A percentile compares a stretch with the other conserved stretches of the same genome.
Conservation (phyloP, 192 early-diverging fungal species). For the Lunasporangiospora selenospora region DNA sequence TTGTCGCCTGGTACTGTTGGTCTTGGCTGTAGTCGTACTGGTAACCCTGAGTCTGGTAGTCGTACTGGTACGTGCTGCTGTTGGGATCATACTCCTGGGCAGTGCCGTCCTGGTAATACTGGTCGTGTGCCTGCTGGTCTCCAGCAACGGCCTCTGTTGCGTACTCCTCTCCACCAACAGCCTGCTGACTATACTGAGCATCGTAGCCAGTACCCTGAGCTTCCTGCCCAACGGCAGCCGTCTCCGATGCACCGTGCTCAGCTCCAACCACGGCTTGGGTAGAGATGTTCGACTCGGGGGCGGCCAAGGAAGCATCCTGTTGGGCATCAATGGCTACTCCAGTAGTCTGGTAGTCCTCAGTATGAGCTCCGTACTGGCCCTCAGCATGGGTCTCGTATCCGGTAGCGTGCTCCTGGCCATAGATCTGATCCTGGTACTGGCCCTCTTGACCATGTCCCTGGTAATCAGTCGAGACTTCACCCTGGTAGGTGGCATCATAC, state of each 20-base stretch:
- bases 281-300: too few species aligned
- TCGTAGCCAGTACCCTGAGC: too few species aligned
- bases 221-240: too few species aligned
- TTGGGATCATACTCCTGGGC: slow-evolving; percentile 2
- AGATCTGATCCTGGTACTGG: slow-evolving; percentile 8
- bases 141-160: background rate
- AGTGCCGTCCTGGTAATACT: slow-evolving; percentile 2
- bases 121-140: slow-evolving; percentile 2
- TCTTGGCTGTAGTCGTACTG: background rate
- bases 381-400: too few species aligned
- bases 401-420: too few species aligned
- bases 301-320: too few species aligned
- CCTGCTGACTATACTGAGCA: slow-evolving; percentile 6
- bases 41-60: background rate
- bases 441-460: slow-evolving; percentile 10
- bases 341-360: too few species aligned
- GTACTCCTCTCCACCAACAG: slow-evolving; percentile 6
- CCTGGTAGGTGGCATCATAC: slow-evolving; percentile 16
- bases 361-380: too few species aligned
- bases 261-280: too few species aligned
- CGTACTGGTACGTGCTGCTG: background rate
- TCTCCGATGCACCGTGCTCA: too few species aligned
- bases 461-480: slow-evolving; percentile 1
- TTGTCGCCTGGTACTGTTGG: slow-evolving; percentile 7
- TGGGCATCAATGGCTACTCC: too few species aligned